Base-by-base conservation (phyloP, 208 protist species). In the Acanthamoeba culbertsoni region DNA sequence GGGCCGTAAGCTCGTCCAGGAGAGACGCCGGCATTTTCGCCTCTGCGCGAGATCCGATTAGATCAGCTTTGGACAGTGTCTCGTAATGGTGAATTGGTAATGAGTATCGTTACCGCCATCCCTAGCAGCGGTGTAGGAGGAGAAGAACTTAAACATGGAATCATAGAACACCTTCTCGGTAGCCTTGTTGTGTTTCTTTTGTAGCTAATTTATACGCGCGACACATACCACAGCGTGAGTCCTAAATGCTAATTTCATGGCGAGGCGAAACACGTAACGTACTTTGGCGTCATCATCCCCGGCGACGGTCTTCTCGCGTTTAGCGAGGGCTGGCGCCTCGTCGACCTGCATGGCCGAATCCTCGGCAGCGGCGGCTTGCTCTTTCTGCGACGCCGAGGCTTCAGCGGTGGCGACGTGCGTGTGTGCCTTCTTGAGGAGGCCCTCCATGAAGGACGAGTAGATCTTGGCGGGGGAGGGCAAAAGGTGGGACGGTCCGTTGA, bases 111-210 rank as follows among this genome's bases (percentile, higher is more conserved):
- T 46, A 46, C 68, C 37, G 23, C 46, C 68, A 23, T 40, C n/a
- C n/a, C n/a, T n/a, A n/a, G n/a, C 37, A 77, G 68, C 37, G 18
- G 68, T 40, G 37, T 77, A 77, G 37, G 68, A 77, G 26, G 68
- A 77, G 68, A 77, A 77, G 68, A 77, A 77, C 68, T 77, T 77
- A 40, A 77, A 77, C 68, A 77, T 77, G 18, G 68, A 77, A 40
- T 77, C 68, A 31, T 77, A 77, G 68, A 77, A 77, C 8, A 40
- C 31, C 68, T 77, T 77, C 40, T 77, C 68, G 0, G 37, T 77
- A 0, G 23, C 23, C 68, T 77, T 77, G 68, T 18, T 77, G 6
- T 77, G 68, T 46, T 40, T 48, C 68, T 77, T 77, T 18, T 77
- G 68, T 77, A 46, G 68, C 68, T 77, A 40, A n/a, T 65, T 33